These are phyloP conservation scores for Obelidium mucronatum DNA, from an alignment of 192 early-diverging fungal species.

Conservation along the genomic window DNA sequence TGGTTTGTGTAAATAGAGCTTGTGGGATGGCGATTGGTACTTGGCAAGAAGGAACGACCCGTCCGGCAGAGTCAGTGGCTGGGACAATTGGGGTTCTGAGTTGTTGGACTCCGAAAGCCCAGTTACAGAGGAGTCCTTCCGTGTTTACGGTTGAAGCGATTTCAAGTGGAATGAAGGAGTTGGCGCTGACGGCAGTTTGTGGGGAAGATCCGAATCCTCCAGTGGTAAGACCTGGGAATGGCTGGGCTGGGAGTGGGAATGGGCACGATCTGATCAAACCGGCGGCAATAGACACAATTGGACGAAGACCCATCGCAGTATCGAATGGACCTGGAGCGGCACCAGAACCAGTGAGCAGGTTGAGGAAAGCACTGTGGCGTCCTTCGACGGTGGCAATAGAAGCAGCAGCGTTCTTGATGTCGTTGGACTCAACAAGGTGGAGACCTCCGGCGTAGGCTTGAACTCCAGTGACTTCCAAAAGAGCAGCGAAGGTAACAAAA, in stretches of 20 bases:
- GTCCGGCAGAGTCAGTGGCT: background rate
- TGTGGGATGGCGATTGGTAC: slow-evolving; percentile 6
- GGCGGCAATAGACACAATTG: slow-evolving; percentile 56
- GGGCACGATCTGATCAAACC: slow-evolving; percentile 56
- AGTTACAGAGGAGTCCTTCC: slow-evolving; percentile 6
- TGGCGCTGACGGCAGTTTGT: background rate
- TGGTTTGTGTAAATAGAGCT: slow-evolving; percentile 31
- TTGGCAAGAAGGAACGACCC: background rate
- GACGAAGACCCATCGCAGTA: slow-evolving; percentile 49
- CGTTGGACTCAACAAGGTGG: slow-evolving; percentile 42
- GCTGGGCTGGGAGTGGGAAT: slow-evolving; percentile 43
- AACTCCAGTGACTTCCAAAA: slow-evolving; percentile 60
- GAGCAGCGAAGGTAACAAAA: slow-evolving; percentile 52
- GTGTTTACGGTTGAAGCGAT: background rate
- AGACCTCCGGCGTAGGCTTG: slow-evolving; percentile 59
- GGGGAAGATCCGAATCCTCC: background rate
- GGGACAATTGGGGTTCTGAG: background rate
- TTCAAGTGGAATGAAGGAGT: background rate
- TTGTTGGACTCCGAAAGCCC: slow-evolving; percentile 22
- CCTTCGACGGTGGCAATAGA: slow-evolving; percentile 62
- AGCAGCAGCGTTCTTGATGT: slow-evolving; percentile 59
- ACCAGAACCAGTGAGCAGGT: slow-evolving; percentile 35
- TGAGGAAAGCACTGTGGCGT: slow-evolving; percentile 61
- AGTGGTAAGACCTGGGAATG: slow-evolving; percentile 40
- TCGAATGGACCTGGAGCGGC: slow-evolving; percentile 57